A percentile compares a stretch with the other conserved stretches of the same genome.
Evolutionary conservation across 306 rosid genomes (phyloP).

Genomic region (Cucurbita pepo): DNA sequence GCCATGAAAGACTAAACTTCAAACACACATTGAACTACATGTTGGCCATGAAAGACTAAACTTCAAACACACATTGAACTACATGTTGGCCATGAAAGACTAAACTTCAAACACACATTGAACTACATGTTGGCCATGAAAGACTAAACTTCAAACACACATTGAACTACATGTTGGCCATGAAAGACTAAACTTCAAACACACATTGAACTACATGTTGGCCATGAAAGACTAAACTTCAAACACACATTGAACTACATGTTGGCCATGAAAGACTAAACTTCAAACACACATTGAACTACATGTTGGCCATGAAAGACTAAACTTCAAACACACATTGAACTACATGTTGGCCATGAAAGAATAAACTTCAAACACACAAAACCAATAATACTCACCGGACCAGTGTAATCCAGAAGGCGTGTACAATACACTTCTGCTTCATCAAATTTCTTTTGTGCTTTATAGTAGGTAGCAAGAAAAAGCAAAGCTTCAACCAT

Average conservation of each 20-base stretch:
- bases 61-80: too few species aligned
- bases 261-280: background rate
- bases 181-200: background rate
- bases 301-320: background rate
- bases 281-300: too few species aligned
- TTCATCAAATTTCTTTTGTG: conserved; percentile 54
- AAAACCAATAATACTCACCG: conserved; percentile 40
- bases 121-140: background rate
- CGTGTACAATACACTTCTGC: conserved; percentile 93
- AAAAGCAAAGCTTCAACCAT: conserved; percentile 77
- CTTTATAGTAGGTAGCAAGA: conserved; percentile 57
- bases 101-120: too few species aligned
- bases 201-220: background rate
- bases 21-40: background rate
- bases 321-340: too few species aligned
- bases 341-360: background rate
- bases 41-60: background rate
- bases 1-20: background rate
- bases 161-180: background rate
- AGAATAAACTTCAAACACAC: background rate
- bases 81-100: background rate
- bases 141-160: too few species aligned
- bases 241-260: too few species aligned
- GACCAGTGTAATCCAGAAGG: conserved; percentile 86
- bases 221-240: background rate